phyloP scores from a whole-genome alignment of 177 flowering plant species.

The Vitis hybrid region DNA sequence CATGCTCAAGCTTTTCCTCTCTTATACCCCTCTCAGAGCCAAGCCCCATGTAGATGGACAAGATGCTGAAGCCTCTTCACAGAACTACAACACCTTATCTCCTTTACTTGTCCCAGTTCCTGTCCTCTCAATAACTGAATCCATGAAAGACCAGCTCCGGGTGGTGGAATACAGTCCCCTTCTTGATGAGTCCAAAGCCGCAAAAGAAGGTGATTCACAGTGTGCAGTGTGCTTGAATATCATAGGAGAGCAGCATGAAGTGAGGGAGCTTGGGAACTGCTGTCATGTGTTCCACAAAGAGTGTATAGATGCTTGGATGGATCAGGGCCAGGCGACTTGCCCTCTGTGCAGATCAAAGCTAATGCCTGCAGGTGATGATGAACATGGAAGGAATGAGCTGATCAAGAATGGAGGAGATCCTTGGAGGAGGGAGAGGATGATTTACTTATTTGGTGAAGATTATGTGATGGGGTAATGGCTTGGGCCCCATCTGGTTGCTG shows the following conservation, averaged over 20 bases:
- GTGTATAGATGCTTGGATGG: conserved; percentile 23
- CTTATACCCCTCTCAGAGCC: no score
- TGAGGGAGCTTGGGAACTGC: conserved; percentile 13
- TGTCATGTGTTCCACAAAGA: conserved; percentile 20
- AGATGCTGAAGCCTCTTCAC: no score
- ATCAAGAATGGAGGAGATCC: conserved; percentile 6
- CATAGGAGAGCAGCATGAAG: conserved; percentile 5
- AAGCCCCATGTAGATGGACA: no score
- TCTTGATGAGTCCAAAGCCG: not conserved
- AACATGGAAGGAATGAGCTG: not conserved
- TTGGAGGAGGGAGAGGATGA: conserved; percentile 27
- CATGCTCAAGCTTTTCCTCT: no score
- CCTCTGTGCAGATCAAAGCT: conserved; percentile 16
- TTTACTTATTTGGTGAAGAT: conserved; percentile 25
- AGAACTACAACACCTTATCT: not conserved
- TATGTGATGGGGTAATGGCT: not conserved
- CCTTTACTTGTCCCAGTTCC: conserved; percentile 9
- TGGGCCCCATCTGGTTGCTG: no score
- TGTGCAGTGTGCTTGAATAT: conserved; percentile 13
- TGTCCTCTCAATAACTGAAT: not conserved
- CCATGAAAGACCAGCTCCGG: conserved; percentile 11
- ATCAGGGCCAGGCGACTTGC: conserved; percentile 12
- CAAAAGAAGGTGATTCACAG: not conserved
- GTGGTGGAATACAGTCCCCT: not conserved
- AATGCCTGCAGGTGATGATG: not conserved